These are phyloP conservation scores for Pyricularia pennisetigena DNA, from an alignment of 2,329 filamentous ascomycete species.

Conservation along the genomic window DNA sequence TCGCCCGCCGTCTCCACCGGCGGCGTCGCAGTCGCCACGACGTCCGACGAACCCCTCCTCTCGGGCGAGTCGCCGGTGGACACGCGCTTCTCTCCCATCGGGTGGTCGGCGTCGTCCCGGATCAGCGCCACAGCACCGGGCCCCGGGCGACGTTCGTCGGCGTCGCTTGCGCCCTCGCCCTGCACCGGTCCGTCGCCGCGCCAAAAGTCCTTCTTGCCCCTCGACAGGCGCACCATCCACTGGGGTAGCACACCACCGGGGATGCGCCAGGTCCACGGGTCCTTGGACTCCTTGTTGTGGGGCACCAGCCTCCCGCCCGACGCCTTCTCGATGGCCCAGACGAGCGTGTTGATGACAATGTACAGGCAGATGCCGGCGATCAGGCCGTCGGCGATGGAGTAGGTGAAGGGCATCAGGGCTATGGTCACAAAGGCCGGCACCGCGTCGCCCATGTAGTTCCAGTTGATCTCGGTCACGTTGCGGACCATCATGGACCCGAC, in stretches of 20 bases:
- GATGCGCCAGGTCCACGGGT: slow-evolving; percentile 71
- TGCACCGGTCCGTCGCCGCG: slow-evolving; percentile 14
- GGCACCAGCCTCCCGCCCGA: slow-evolving; percentile 64
- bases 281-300: slow-evolving; percentile 65
- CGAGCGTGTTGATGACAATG: slow-evolving; percentile 60
- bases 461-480: slow-evolving; percentile 76
- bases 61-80: slow-evolving; percentile 2
- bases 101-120: background rate
- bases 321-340: slow-evolving; percentile 57
- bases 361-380: slow-evolving; percentile 75
- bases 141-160: background rate
- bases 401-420: slow-evolving; percentile 75
- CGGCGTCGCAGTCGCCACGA: background rate
- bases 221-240: slow-evolving; percentile 55
- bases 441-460: slow-evolving; percentile 75
- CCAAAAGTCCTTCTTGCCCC: slow-evolving; percentile 71
- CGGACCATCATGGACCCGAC: slow-evolving; percentile 83
- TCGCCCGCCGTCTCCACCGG: background rate
- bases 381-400: slow-evolving; percentile 78
- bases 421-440: slow-evolving; percentile 80
- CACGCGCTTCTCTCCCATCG: slow-evolving; percentile 1
- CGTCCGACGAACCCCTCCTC: background rate
- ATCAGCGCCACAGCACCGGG: background rate
- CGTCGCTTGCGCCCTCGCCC: background rate
- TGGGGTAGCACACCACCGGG: slow-evolving; percentile 65